Evolutionary conservation across 2,329 filamentous ascomycete genomes (phyloP), one percentile per base, ranked within the genome.

Genomic region (Fusarium piperis): DNA sequence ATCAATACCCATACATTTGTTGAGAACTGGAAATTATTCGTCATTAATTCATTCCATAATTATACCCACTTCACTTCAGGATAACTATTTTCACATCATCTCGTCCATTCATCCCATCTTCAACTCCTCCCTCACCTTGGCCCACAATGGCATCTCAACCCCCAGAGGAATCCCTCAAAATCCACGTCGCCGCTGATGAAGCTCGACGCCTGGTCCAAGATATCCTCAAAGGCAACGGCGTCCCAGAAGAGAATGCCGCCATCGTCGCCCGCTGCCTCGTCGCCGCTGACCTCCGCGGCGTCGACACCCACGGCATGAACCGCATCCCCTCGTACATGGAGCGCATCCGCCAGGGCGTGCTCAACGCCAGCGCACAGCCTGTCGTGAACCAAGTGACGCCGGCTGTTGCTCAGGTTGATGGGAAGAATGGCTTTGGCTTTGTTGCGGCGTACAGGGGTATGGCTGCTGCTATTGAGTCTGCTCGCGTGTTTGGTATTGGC

Each of bases 301-400:
- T 95, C 28, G 93, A 95, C 77, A 94, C 92, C 0, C 93, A 95
- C 78, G 93, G 83, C 67, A 89, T 93, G 79, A 94, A 93, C 79
- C 89, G 93, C 7, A 90, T 95, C 41, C 92, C 93, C 1, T 93
- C 91, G 0, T 95, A 95, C 83, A 89, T 95, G 83, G 86, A 89
- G 60, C 90, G 93, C 18, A 87, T 95, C 69, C 89, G 92, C 3
- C 86, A 91, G 76, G 90, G 90, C 3, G 91, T 93, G 2, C 86
- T 95, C 9, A 85, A 93, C 72, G 83, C 90, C 12, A 79, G 78
- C 12, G 91, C 91, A 1, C 78, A 83, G 4, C 93, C 93, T 0
- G 84, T 82, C 0, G 67, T 94, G 3, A 83, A 77, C 0, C 86
- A 92, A 70, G 80, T 90, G 53, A 95, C 93, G 0, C 92, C 93